These are phyloP conservation scores for Daedaleopsis nitida DNA, from an alignment of 768 basidiomycete species.

Conservation along the genomic window DNA sequence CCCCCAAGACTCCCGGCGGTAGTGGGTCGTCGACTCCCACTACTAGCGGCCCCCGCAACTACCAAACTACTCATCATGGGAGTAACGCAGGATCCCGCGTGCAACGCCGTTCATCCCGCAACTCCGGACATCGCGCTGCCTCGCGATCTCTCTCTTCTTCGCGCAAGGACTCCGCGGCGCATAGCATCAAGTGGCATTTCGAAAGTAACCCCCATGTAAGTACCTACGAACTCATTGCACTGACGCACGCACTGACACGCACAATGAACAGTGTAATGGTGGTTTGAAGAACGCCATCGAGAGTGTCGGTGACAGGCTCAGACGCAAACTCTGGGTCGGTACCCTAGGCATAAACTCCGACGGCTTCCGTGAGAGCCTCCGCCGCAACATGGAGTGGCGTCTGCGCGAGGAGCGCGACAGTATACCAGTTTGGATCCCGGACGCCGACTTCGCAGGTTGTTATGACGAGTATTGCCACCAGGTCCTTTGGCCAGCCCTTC, in stretches of 20 bases:
- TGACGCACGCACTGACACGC: too few species aligned
- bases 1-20: slow-evolving; percentile 20
- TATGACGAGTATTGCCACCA: slow-evolving; percentile 87
- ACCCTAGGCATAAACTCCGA: slow-evolving; percentile 77
- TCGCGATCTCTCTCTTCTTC: slow-evolving; percentile 26
- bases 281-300: slow-evolving; percentile 80
- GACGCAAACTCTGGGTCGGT: slow-evolving; percentile 64
- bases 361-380: slow-evolving; percentile 54
- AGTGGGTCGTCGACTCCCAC: slow-evolving; percentile 5
- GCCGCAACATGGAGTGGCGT: slow-evolving; percentile 55
- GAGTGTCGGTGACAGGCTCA: slow-evolving; percentile 58
- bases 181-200: slow-evolving; percentile 44
- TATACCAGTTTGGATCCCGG: slow-evolving; percentile 78
- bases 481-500: slow-evolving; percentile 86
- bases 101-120: slow-evolving; percentile 26
- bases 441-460: slow-evolving; percentile 73
- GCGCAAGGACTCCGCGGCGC: slow-evolving; percentile 46
- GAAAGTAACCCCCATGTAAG: slow-evolving; percentile 59
- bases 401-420: slow-evolving; percentile 43
- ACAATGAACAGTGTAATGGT: slow-evolving; percentile 55
- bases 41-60: slow-evolving; percentile 12
- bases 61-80: slow-evolving; percentile 49
- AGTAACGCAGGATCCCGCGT: slow-evolving; percentile 28
- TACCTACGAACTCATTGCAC: too few species aligned
- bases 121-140: slow-evolving; percentile 15